Base-by-base conservation (phyloP, 768 basidiomycete species). In the Paxillus ammoniavirescens region DNA sequence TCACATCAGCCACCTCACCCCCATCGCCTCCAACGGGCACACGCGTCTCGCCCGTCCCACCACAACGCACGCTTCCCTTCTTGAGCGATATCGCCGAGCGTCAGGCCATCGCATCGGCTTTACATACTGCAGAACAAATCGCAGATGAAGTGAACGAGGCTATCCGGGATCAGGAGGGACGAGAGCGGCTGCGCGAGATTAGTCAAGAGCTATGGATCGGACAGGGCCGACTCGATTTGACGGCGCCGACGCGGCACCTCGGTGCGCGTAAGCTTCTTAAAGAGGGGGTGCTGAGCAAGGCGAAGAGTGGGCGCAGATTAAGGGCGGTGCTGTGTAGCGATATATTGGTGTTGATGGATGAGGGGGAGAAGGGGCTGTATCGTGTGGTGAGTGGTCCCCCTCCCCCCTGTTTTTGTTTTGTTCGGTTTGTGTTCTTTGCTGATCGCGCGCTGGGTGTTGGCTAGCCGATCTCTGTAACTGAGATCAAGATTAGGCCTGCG, bases 181-280 rank as follows among this genome's bases (percentile, higher is more conserved):
- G 75, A 8, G 91, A 91, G 59, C 82, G 87, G n/a, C 75, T 98
- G 2, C 77, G 77, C 42, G 75, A 73, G 23, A 79, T 98, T 33
- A 93, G 90, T 14, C 82, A 88, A 53, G 74, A 89, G 62, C 75
- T 98, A 5, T 94, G 90, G 87, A 86, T 98, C 55, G 93, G 92
- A 3, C 81, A 91, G 72, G 91, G 87, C 6, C 85, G 88, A 15
- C 82, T 97, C 18, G 93, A 98, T 66, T 73, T 98, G n/a, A 94
- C 91, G 0, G 91, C 88, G 0, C 88, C 91, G 0, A 98, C 96
- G 5, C 82, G 90, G 0, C 78, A 85, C 54, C 84, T 95, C 76
- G 96, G 94, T 1, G 72, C 80, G n/a, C 78, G 96, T 15, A 80
- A 76, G 61, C 77, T 99, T 8, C 54, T 97, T 30, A 90, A 84